phyloP scores from a whole-genome alignment of 306 rosid genomes.

The Cucumis sativus region DNA sequence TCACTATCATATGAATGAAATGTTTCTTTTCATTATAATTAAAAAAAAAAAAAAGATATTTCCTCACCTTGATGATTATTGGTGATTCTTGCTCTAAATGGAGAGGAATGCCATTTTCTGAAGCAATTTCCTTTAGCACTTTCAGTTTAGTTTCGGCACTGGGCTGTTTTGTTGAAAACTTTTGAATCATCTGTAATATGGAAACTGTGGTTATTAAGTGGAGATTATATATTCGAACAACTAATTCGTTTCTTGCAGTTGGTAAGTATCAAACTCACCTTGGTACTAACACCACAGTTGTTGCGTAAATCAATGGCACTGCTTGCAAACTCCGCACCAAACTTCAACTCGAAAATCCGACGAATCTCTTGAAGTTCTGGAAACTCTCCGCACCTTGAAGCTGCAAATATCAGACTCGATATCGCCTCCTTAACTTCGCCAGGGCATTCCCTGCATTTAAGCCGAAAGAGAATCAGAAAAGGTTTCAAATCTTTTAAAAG shows the following conservation, averaged over 20 bases:
- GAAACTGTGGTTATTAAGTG: neutral
- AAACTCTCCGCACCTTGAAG: slow-evolving; percentile 91
- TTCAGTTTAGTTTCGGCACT: slow-evolving; percentile 51
- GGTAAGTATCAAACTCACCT: slow-evolving; percentile 20
- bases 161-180: slow-evolving; percentile 63
- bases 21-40: too few relatives aligned
- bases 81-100: slow-evolving; percentile 44
- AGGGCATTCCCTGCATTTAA: slow-evolving; percentile 50
- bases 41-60: too few relatives aligned
- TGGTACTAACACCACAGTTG: slow-evolving; percentile 54
- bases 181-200: slow-evolving; percentile 43
- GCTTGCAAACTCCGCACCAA: slow-evolving; percentile 60
- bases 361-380: slow-evolving; percentile 93
- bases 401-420: slow-evolving; percentile 52
- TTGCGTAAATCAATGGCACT: slow-evolving; percentile 57
- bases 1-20: too few relatives aligned
- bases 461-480: neutral
- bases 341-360: slow-evolving; percentile 32
- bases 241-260: neutral
- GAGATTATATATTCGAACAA: neutral
- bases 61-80: neutral
- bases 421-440: slow-evolving; percentile 64
- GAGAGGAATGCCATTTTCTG: slow-evolving; percentile 40
- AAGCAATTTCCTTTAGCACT: slow-evolving; percentile 66
- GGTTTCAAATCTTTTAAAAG: neutral